Conservation (phyloP, 2,329 filamentous ascomycete genomes). For the Botryotinia narcissicola region DNA sequence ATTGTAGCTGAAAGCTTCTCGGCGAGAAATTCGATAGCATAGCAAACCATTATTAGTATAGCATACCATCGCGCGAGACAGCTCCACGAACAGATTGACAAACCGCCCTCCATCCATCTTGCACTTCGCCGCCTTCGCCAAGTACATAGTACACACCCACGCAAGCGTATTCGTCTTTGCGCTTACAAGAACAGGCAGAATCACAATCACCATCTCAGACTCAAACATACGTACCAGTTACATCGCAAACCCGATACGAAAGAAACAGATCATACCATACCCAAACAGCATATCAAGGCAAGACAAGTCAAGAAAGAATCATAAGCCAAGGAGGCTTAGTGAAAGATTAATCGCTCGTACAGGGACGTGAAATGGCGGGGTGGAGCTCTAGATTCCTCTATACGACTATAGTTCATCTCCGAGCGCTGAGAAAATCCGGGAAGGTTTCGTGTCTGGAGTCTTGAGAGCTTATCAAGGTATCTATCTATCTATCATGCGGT, state of each 20-base stretch:
- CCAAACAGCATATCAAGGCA: too few relatives aligned
- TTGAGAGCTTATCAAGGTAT: background rate
- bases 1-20: background rate
- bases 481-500: background rate
- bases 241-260: background rate
- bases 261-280: too few relatives aligned
- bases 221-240: too few relatives aligned
- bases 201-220: too few relatives aligned
- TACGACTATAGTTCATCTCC: background rate
- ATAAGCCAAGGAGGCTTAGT: background rate
- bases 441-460: background rate
- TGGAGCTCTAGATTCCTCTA: background rate
- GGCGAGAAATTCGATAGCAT: background rate
- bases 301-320: too few relatives aligned
- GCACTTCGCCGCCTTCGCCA: background rate
- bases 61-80: background rate
- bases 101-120: background rate
- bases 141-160: background rate
- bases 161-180: background rate
- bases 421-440: background rate
- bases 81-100: too few relatives aligned
- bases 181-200: background rate
- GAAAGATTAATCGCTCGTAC: background rate
- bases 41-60: background rate
- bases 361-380: background rate